A percentile compares a stretch with the other conserved stretches of the same genome.
Evolutionary conservation across 352 stramenopile species (phyloP).

Genomic region (Phytopythium chamaehyphon): DNA sequence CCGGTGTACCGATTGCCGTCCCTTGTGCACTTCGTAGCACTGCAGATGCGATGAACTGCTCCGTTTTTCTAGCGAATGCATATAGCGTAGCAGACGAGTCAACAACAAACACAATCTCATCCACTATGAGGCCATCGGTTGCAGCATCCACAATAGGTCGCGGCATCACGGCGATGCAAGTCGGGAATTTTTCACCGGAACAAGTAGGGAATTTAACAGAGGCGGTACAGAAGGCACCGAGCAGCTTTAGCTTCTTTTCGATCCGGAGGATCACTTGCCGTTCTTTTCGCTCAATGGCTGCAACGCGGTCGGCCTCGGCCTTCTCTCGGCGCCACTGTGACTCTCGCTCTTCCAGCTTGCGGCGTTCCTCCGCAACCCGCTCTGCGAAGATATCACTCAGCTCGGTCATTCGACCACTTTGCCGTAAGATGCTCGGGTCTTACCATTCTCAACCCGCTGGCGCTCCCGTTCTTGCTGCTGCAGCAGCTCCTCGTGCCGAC

Average conservation of each 20-base stretch:
- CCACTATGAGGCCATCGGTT: slow-evolving; percentile 11
- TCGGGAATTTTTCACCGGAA: slow-evolving; percentile 1
- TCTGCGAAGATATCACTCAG: slow-evolving; percentile 26
- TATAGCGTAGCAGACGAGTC: slow-evolving; percentile 24
- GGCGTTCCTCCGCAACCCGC: slow-evolving; percentile 28
- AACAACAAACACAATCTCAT: slow-evolving; percentile 35
- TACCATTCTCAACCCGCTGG: slow-evolving; percentile 44
- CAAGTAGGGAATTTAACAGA: slow-evolving; percentile 24
- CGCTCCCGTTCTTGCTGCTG: slow-evolving; percentile 37
- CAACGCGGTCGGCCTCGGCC: slow-evolving; percentile 36
- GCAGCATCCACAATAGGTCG: slow-evolving; percentile 4
- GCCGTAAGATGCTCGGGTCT: neutral
- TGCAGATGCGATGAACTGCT: slow-evolving; percentile 17
- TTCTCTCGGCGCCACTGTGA: slow-evolving; percentile 14
- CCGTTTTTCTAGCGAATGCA: slow-evolving; percentile 22
- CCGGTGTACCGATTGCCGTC: neutral
- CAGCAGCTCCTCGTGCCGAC: slow-evolving; percentile 39
- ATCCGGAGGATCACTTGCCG: slow-evolving; percentile 21
- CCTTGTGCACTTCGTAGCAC: neutral
- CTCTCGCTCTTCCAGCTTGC: slow-evolving; percentile 25
- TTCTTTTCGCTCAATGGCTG: slow-evolving; percentile 37
- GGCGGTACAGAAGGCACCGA: slow-evolving; percentile 44
- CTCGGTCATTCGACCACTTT: neutral
- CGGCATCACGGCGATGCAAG: slow-evolving; percentile 13
- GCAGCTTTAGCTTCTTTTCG: slow-evolving; percentile 38